Evolutionary conservation across 371 early-diverging fungal species (phyloP).

Genomic region (Nosema muscidifuracis): DNA sequence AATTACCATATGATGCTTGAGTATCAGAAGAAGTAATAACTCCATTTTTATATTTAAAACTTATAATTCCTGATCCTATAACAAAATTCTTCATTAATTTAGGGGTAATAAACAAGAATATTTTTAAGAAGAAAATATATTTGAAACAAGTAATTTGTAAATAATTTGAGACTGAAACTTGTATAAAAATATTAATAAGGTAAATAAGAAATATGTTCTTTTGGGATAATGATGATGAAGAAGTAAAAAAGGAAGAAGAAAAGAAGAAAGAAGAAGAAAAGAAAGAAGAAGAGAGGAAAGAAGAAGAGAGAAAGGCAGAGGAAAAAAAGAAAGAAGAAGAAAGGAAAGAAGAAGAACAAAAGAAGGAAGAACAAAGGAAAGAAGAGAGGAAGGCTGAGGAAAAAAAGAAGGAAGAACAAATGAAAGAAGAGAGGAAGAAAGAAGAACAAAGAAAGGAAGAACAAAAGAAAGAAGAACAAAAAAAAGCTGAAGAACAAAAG

Average conservation of each 20-base stretch:
- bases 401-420: too few relatives aligned
- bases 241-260: neutral
- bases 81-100: slow-evolving; percentile 34
- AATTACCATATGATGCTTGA: slow-evolving; percentile 82
- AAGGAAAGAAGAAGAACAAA: too few relatives aligned
- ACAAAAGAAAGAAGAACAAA: too few relatives aligned
- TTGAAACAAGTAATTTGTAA: neutral
- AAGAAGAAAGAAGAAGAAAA: neutral
- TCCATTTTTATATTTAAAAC: slow-evolving; percentile 86
- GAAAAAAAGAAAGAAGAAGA: neutral
- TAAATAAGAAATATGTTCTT: neutral
- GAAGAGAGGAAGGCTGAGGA: too few relatives aligned
- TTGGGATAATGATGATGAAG: neutral
- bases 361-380: too few relatives aligned
- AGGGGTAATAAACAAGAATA: neutral
- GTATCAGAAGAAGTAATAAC: slow-evolving; percentile 91
- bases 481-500: too few relatives aligned
- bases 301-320: neutral
- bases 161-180: neutral
- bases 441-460: too few relatives aligned
- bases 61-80: slow-evolving; percentile 23
- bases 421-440: too few relatives aligned
- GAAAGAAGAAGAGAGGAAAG: neutral
- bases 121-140: too few relatives aligned
- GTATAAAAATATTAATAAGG: neutral